A percentile compares a stretch with the other conserved stretches of the same genome.
Evolutionary conservation across 495 filamentous ascomycete genomes (phyloP).

Genomic region (Xylaria nigripes): DNA sequence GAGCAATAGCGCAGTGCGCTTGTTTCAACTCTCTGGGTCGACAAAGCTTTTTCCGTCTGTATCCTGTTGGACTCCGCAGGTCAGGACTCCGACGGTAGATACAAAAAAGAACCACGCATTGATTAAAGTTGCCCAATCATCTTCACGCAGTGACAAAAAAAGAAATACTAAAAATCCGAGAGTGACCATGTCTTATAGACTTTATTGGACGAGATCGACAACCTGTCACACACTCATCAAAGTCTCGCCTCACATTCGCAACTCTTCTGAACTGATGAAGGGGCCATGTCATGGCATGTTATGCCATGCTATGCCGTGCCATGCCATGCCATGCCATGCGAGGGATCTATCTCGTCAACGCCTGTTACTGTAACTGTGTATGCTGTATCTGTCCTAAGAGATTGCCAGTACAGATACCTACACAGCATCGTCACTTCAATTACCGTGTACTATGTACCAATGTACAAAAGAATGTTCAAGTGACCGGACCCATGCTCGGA

Average conservation of each 20-base stretch:
- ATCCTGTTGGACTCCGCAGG: not conserved
- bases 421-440: not conserved
- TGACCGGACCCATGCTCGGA: conserved; percentile 14
- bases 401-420: not conserved
- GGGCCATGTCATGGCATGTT: not conserved
- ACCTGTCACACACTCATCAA: not conserved
- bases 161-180: not conserved
- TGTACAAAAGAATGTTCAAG: conserved; percentile 1
- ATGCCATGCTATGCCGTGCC: not conserved
- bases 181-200: conserved; percentile 8
- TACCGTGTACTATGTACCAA: not conserved
- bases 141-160: conserved; percentile 4
- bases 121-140: conserved; percentile 9
- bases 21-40: conserved; percentile 19
- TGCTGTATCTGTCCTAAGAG: not conserved
- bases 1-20: not conserved
- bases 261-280: conserved; percentile 1
- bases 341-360: conserved; percentile 4
- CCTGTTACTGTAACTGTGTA: conserved; percentile 1
- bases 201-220: conserved; percentile 5
- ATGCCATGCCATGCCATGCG: conserved; percentile 8
- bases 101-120: conserved; percentile 14
- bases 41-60: conserved; percentile 5
- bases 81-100: not conserved
- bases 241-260: not conserved